These are phyloP conservation scores for Boechera divaricarpa DNA, from an alignment of 345 rosid species.

Conservation along the genomic window DNA sequence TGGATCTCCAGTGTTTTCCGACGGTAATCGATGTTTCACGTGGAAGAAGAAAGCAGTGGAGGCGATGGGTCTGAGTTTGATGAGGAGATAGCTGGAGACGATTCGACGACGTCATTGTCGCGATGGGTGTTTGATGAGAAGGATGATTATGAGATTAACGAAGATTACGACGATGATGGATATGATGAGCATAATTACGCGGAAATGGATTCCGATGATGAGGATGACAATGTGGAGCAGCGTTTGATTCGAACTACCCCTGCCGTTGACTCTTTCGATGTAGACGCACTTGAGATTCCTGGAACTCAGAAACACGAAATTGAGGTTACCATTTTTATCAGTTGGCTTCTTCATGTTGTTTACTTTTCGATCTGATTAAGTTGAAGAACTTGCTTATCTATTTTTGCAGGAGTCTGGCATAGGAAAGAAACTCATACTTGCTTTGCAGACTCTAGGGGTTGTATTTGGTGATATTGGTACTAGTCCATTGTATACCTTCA, in stretches of 20 bases:
- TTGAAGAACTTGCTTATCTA: constrained; percentile 3
- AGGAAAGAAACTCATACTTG: constrained; percentile 72
- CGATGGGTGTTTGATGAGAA: constrained; percentile 96
- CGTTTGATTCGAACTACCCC: constrained; percentile 95
- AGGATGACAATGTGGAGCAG: constrained; percentile 69
- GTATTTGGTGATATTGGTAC: constrained; percentile 99
- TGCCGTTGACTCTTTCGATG: constrained; percentile 91
- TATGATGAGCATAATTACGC: constrained; percentile 39
- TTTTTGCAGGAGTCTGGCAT: constrained; percentile 68
- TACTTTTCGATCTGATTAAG: neutral
- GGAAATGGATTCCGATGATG: constrained; percentile 73
- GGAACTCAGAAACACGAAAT: constrained; percentile 75
- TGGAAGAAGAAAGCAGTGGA: constrained; percentile 56
- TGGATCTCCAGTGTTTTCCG: constrained; percentile 16
- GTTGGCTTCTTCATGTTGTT: neutral
- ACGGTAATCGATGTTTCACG: constrained; percentile 34
- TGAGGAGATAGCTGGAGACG: constrained; percentile 52
- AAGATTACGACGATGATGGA: constrained; percentile 46
- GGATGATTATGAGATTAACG: constrained; percentile 57
- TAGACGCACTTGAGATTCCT: constrained; percentile 92
- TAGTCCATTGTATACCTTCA: constrained; percentile 93
- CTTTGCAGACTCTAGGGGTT: constrained; percentile 93
- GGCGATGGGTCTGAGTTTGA: constrained; percentile 49
- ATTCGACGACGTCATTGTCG: constrained; percentile 74
- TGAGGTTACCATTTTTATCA: constrained; percentile 54